Base-by-base conservation (phyloP, 176 grass and related monocot species). In the Musa itinerans region DNA sequence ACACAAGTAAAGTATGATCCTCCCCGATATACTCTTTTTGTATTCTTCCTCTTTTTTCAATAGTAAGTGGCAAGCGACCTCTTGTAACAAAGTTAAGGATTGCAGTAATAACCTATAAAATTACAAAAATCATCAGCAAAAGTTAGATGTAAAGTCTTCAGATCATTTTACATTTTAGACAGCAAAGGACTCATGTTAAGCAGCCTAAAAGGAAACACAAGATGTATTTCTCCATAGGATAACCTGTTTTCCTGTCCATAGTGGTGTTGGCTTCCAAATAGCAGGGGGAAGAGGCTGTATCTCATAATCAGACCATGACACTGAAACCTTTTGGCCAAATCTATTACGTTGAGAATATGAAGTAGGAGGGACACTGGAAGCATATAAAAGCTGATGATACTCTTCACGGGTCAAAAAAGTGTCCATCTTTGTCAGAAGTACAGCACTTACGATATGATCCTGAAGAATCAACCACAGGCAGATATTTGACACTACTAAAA, bases 171-270 rank as follows among this genome's bases (percentile, higher is more conserved):
- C 65, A 67, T 67, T 34, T 21, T 19, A 70, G 8, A 20, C 8
- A 69, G 50, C 48, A 70, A 48, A 50, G 27, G 11, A 51, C 15
- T 70, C 68, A 22, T 70, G 68, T 1, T 70, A 70, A 50, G 43
- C 16, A 51, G 9, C 16, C 10, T 51, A 12, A 50, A 70, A 70
- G 8, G 29, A 50, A 70, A 27, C 26, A 70, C 61, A 65, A 2
- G 17, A 17, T 10, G 52, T 27, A 16, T 9, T 9, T 56, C 8
- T 57, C 19, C 53, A 1, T 65, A 50, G 9, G 26, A 67, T 53
- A 72, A 85, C 94, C 90, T 97, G 94, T 59, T 97, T 97, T 81
- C 94, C 94, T 4, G 94, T 97, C 94, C 94, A 97, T 54, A 97
- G 73, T 52, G 64, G 84, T 51, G 81, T 74, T 68, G 94, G 94